These are phyloP conservation scores for Phytophthora pisi DNA, from an alignment of 352 stramenopile genomes.

Conservation along the genomic window DNA sequence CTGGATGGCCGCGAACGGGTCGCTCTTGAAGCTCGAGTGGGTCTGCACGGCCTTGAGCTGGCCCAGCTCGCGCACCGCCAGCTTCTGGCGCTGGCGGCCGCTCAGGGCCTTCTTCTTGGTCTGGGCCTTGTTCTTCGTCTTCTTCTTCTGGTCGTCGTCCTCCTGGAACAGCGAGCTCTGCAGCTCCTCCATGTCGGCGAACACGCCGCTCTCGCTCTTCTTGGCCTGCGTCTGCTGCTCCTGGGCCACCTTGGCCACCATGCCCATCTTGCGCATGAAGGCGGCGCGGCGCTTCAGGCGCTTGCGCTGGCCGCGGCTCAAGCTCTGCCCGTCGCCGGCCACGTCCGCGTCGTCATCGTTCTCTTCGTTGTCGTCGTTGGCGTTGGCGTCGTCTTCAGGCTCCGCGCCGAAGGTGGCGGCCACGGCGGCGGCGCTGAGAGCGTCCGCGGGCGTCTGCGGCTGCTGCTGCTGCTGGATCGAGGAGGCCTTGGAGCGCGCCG, in stretches of 20 bases:
- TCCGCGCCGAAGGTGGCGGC: slow-evolving; percentile 59
- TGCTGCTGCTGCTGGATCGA: slow-evolving; percentile 23
- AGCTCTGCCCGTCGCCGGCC: slow-evolving; percentile 35
- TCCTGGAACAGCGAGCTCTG: slow-evolving; percentile 74
- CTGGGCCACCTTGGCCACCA: slow-evolving; percentile 69
- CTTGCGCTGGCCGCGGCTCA: slow-evolving; percentile 86
- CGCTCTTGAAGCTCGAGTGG: slow-evolving; percentile 78
- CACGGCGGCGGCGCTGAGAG: slow-evolving; percentile 60
- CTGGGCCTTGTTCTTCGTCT: slow-evolving; percentile 15
- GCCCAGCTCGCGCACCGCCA: slow-evolving; percentile 81
- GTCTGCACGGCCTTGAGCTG: slow-evolving; percentile 88
- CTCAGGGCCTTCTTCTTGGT: slow-evolving; percentile 66
- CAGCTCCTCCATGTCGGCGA: slow-evolving; percentile 73
- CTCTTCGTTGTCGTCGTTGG: slow-evolving; percentile 46
- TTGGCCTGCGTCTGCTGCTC: slow-evolving; percentile 60
- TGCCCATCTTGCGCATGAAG: slow-evolving; percentile 89
- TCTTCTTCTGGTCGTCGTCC: slow-evolving; percentile 46
- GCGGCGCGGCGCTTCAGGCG: slow-evolving; percentile 79
- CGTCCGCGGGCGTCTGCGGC: slow-evolving; percentile 14
- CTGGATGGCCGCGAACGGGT: slow-evolving; percentile 88
- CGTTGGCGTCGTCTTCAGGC: slow-evolving; percentile 35
- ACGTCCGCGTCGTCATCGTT: slow-evolving; percentile 2
- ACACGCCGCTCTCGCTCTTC: slow-evolving; percentile 59
- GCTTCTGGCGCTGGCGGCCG: slow-evolving; percentile 83
- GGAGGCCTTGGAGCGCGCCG: slow-evolving; percentile 47